These are phyloP conservation scores for Aureococcus anophagefferens DNA, from an alignment of 108 stramenopile genomes.

Conservation along the genomic window DNA sequence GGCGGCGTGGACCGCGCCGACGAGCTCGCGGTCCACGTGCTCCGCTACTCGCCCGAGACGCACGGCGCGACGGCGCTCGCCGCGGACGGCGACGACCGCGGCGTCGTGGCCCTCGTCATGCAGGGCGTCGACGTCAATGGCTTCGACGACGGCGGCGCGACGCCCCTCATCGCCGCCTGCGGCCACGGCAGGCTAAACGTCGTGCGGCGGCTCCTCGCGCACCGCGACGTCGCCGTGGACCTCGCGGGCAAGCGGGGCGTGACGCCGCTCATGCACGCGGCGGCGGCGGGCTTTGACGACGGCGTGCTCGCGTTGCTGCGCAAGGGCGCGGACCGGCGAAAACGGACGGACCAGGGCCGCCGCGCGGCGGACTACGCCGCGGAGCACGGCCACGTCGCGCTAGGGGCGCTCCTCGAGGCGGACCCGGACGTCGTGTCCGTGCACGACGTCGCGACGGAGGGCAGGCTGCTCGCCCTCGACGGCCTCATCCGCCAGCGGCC, in stretches of 20 bases:
- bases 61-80: not conserved
- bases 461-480: not conserved
- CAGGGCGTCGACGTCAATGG: not conserved
- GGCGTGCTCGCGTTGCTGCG: not conserved
- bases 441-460: not conserved
- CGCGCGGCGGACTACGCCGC: not conserved
- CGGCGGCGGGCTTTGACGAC: not conserved
- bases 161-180: not conserved
- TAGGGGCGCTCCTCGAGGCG: not conserved
- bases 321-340: not conserved
- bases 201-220: not conserved
- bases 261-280: conserved; percentile 5
- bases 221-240: conserved; percentile 1
- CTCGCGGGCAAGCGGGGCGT: not conserved
- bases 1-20: not conserved
- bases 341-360: not conserved
- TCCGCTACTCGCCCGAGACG: not conserved
- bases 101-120: not conserved
- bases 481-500: not conserved
- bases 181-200: not conserved
- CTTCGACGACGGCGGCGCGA: not conserved
- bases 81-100: not conserved
- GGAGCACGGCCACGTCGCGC: not conserved
- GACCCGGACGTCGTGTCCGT: not conserved
- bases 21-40: not conserved